Conservation (phyloP, 2,329 filamentous ascomycete species). For the Arthrobotrys pseudoclavata region DNA sequence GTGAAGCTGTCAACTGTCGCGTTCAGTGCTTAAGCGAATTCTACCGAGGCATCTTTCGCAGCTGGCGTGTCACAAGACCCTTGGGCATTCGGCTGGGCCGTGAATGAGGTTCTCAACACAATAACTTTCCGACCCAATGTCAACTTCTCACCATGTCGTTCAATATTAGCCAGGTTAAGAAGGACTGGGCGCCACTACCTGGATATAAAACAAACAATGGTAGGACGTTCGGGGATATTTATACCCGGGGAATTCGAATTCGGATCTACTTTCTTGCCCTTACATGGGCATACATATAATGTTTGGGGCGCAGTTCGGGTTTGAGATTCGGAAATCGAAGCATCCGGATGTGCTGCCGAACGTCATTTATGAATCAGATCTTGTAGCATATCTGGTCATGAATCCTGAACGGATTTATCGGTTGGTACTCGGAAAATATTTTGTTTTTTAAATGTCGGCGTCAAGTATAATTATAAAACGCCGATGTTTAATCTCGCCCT, state of each 20-base stretch:
- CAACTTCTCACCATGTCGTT: neutral
- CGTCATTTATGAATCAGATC: neutral
- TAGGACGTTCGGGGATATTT: neutral
- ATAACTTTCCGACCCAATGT: neutral
- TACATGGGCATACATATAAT: neutral
- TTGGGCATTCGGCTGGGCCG: constrained; percentile 18
- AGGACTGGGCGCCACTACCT: neutral
- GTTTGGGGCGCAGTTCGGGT: constrained; percentile 13
- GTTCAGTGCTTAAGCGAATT: constrained; percentile 53
- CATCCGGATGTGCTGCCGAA: constrained; percentile 16
- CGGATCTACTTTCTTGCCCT: neutral
- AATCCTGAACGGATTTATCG: constrained; percentile 25
- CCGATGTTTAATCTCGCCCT: constrained; percentile 20
- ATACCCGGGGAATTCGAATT: neutral
- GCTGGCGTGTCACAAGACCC: constrained; percentile 29
- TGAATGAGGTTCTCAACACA: constrained; percentile 7
- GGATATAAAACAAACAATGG: neutral
- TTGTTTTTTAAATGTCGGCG: constrained; percentile 16
- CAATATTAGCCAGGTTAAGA: neutral
- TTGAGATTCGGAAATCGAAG: constrained; percentile 1
- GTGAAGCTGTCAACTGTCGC: constrained; percentile 29
- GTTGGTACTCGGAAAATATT: neutral
- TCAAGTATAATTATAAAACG: constrained; percentile 14
- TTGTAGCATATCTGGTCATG: neutral
- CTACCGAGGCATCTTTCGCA: constrained; percentile 56